Conservation (phyloP, 179 eudicot species). For the Silene coronaria region DNA sequence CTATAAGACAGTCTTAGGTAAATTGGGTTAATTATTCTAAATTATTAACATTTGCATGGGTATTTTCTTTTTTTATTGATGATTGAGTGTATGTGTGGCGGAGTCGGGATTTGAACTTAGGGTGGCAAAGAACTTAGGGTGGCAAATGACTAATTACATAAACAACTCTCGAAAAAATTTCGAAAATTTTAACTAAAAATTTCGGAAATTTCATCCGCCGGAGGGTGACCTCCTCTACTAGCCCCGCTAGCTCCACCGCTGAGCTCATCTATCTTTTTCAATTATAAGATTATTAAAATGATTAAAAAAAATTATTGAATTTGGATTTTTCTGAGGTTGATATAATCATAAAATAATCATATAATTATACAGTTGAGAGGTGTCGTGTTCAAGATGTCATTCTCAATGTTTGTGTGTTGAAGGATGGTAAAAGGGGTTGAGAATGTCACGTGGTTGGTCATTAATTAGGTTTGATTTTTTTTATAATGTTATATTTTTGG, state of each 20-base stretch:
- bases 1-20: too few relatives aligned
- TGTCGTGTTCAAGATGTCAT: constrained; percentile 14
- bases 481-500: background rate
- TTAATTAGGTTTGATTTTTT: constrained; percentile 13
- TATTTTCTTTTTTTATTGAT: background rate
- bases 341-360: background rate
- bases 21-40: too few relatives aligned
- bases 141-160: too few relatives aligned
- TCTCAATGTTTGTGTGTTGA: background rate
- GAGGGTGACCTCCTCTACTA: too few relatives aligned
- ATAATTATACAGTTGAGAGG: background rate
- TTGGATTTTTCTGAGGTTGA: background rate
- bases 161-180: too few relatives aligned
- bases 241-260: too few relatives aligned
- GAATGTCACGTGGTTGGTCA: constrained; percentile 5
- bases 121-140: too few relatives aligned
- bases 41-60: background rate
- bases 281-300: background rate
- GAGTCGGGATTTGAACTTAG: too few relatives aligned
- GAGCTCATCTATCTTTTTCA: background rate
- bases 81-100: constrained; percentile 6
- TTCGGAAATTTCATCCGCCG: too few relatives aligned
- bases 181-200: too few relatives aligned
- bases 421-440: constrained; percentile 14
- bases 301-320: background rate